Evolutionary conservation across 345 rosid genomes (phyloP), one percentile per base, ranked within the genome.

Genomic region (Melastoma malabathricum): DNA sequence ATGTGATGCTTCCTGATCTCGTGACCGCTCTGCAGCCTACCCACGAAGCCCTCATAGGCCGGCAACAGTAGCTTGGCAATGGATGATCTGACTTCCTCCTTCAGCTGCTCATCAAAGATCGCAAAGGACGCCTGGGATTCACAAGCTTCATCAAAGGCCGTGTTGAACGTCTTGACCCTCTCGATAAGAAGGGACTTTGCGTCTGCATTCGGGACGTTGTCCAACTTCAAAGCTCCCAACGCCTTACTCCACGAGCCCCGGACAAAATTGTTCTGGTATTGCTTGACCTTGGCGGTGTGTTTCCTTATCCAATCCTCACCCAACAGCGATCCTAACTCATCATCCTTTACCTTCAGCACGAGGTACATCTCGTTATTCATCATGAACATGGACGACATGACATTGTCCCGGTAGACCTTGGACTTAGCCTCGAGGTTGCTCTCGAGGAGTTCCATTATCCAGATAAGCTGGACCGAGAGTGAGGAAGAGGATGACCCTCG

Each of bases 381-480:
- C 83, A 86, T 69, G 54, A 90, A 90, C 44, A 90, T 68, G 54
- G 60, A 68, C 50, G 75, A 74, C 69, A 81, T 53, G 0, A 89
- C 82, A 44, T 77, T 59, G 61, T 90, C 89, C 46, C 79, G 63
- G 22, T 84, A 90, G 43, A 84, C 70, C 75, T 78, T 86, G 1
- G 96, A 72, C 59, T 90, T 90, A 8, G 74, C 73, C 74, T 86
- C 98, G 55, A 90, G 60, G 69, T 90, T 90, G 62, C 89, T 84
- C 80, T 86, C 94, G 53, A 90, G 51, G 41, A 90, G 73, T 77
- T 84, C 94, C 96, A 90, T 80, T 62, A 84, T 84, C 98, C 98
- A 86, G 5, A 63, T 75, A 74, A 90, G 78, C 54, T 84, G 92
- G 43, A 76, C 85, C 0, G 82, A 75, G 67, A 90, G 60, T 0